Percentiles rank a stretch among this genome's conserved stretches.
Conservation (phyloP, 805 yeast species). For the Candida michaelii region DNA sequence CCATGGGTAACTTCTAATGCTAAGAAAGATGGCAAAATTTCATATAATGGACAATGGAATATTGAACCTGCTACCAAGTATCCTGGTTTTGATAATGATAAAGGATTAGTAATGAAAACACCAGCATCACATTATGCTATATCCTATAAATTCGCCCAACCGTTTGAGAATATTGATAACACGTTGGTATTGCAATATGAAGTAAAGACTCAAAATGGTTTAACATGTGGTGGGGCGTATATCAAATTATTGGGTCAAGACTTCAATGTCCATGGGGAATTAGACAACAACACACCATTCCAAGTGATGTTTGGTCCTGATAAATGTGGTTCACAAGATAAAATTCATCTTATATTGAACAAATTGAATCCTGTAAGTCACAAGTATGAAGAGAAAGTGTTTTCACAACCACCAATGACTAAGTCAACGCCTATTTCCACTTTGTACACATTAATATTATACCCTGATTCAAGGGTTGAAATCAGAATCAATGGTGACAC, state of each 20-base stretch:
- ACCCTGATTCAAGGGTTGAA: conserved; percentile 67
- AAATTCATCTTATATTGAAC: conserved; percentile 72
- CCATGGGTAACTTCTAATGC: conserved; percentile 56
- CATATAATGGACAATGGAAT: conserved; percentile 75
- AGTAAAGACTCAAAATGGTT: conserved; percentile 75
- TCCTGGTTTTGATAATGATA: conserved; percentile 64
- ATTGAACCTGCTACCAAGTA: conserved; percentile 52
- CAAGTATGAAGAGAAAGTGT: conserved; percentile 65
- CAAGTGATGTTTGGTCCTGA: conserved; percentile 96
- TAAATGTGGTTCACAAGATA: conserved; percentile 78
- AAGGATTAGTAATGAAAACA: conserved; percentile 72
- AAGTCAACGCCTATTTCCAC: conserved; percentile 55
- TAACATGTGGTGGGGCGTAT: conserved; percentile 89
- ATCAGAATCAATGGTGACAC: conserved; percentile 80
- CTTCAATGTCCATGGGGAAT: conserved; percentile 35
- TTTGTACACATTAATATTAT: conserved; percentile 75
- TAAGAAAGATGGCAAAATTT: conserved; percentile 49
- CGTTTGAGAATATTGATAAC: conserved; percentile 58
- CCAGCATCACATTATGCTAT: conserved; percentile 85
- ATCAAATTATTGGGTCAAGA: conserved; percentile 61
- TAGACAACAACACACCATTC: conserved; percentile 68
- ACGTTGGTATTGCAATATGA: conserved; percentile 87
- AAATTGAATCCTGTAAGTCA: conserved; percentile 56
- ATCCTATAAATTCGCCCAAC: conserved; percentile 55
- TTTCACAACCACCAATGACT: conserved; percentile 67